These are phyloP conservation scores for Gossypium gossypioides DNA, from an alignment of 441 rosid genomes.

Conservation along the genomic window DNA sequence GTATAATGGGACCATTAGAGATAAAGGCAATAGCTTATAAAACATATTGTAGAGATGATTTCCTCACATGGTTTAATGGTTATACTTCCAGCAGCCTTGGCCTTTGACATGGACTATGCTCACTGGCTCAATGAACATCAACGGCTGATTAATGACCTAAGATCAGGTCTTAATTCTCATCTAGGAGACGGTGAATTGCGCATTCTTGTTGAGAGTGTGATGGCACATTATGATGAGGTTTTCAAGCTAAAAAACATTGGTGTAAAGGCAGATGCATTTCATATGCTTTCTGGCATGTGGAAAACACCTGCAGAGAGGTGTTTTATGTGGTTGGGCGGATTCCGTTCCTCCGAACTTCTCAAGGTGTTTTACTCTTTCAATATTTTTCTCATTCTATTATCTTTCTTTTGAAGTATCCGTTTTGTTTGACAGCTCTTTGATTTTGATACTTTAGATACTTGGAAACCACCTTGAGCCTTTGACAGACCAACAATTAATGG, in stretches of 20 bases:
- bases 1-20: neutral
- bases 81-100: slow-evolving; percentile 44
- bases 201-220: slow-evolving; percentile 56
- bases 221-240: slow-evolving; percentile 72
- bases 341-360: slow-evolving; percentile 79
- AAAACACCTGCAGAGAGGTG: slow-evolving; percentile 84
- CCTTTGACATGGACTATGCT: slow-evolving; percentile 69
- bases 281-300: slow-evolving; percentile 97
- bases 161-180: slow-evolving; percentile 60
- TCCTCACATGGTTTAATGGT: neutral
- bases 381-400: neutral
- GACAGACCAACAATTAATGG: slow-evolving; percentile 83
- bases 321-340: slow-evolving; percentile 98
- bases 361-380: slow-evolving; percentile 37
- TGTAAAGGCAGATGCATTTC: slow-evolving; percentile 74
- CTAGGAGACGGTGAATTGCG: slow-evolving; percentile 53
- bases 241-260: slow-evolving; percentile 65
- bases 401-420: neutral
- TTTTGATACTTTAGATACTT: slow-evolving; percentile 42
- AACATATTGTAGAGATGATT: neutral
- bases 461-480: slow-evolving; percentile 82
- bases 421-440: neutral
- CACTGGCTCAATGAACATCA: slow-evolving; percentile 86
- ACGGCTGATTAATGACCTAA: slow-evolving; percentile 53
- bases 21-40: neutral